A percentile compares a stretch with the other conserved stretches of the same genome.
phyloP scores from a whole-genome alignment of 805 yeast species.

The Saccharomycopsis sp. region DNA sequence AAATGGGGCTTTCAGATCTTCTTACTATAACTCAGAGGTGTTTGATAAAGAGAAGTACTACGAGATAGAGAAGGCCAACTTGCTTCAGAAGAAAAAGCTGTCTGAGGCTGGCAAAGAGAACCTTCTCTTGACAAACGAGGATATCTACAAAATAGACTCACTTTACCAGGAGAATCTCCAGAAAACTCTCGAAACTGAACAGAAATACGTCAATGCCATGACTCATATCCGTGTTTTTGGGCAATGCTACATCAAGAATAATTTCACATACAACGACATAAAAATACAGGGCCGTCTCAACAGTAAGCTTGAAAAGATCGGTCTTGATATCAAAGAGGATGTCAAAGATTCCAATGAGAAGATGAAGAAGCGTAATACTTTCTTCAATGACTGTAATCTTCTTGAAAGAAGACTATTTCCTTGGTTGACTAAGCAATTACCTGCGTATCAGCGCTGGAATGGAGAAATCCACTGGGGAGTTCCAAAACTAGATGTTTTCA shows the following conservation, averaged over 20 bases:
- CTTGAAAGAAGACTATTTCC: constrained; percentile 33
- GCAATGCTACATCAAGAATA: constrained; percentile 26
- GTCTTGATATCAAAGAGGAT: not conserved
- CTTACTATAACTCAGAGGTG: constrained; percentile 23
- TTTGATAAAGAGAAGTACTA: constrained; percentile 23
- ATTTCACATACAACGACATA: constrained; percentile 15
- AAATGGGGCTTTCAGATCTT: constrained; percentile 21
- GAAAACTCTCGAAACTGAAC: constrained; percentile 24
- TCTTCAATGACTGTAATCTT: constrained; percentile 24
- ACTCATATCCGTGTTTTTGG: constrained; percentile 27
- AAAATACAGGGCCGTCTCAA: constrained; percentile 9
- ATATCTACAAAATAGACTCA: constrained; percentile 18
- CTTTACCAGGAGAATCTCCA: constrained; percentile 22
- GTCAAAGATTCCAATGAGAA: not conserved
- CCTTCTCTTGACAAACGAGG: constrained; percentile 18
- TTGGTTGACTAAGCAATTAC: constrained; percentile 30
- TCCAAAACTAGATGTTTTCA: constrained; percentile 29
- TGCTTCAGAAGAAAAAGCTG: constrained; percentile 5
- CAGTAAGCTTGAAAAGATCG: not conserved
- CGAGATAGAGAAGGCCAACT: constrained; percentile 18
- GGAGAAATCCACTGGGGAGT: constrained; percentile 30
- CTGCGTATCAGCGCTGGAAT: constrained; percentile 33
- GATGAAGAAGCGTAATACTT: constrained; percentile 15
- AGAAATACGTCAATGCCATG: constrained; percentile 24
- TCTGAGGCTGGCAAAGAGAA: constrained; percentile 12